These are phyloP conservation scores for Bassia scoparia DNA, from an alignment of 148 eudicot species.

Conservation along the genomic window DNA sequence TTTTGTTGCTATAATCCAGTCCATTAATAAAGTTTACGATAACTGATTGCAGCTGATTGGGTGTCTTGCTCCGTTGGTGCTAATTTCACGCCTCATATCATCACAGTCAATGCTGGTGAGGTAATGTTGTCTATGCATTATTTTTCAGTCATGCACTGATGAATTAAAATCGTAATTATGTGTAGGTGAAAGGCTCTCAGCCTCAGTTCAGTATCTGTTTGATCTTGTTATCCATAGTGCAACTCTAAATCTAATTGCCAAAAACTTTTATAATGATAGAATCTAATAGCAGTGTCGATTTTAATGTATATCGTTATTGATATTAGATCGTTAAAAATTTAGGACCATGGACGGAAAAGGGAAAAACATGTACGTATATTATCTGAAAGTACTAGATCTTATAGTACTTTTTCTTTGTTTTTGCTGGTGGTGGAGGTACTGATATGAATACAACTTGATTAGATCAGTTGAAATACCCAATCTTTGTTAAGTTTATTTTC, in stretches of 20 bases:
- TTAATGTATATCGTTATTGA: no score
- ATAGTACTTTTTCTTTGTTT: not conserved
- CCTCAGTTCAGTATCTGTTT: not conserved
- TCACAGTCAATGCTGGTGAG: conserved; percentile 92
- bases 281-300: no score
- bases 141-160: not conserved
- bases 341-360: not conserved
- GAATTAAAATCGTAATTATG: not conserved
- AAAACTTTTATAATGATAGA: no score
- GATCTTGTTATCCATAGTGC: not conserved
- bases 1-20: not conserved
- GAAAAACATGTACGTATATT: not conserved
- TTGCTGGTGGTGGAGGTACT: not conserved
- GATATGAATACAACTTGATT: not conserved
- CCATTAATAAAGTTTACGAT: not conserved
- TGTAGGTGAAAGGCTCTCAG: no score
- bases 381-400: not conserved
- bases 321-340: conserved; percentile 3
- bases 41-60: conserved; percentile 59
- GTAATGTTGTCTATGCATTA: conserved; percentile 17
- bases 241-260: no score
- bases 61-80: conserved; percentile 80
- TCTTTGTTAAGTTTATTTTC: not conserved
- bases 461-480: not conserved
- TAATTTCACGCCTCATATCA: conserved; percentile 88